Evolutionary conservation across 1,284 basidiomycete species (phyloP).

Genomic region (Ustilago hordei): DNA sequence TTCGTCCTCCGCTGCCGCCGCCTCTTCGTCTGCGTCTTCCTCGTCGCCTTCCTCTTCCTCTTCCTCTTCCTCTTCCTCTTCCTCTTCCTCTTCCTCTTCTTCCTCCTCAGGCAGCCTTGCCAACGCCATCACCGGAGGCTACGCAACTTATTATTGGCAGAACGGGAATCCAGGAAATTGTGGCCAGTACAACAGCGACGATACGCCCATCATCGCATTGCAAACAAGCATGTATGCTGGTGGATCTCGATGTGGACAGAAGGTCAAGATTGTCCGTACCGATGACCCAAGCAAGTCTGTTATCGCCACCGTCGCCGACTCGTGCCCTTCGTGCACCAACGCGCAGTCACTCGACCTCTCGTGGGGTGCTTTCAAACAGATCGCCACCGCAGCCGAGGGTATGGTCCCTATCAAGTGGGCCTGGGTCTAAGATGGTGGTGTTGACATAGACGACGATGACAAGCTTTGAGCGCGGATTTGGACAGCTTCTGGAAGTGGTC

Average conservation of each 20-base stretch:
- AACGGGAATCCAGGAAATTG: slow-evolving; percentile 65
- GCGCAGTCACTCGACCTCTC: slow-evolving; percentile 83
- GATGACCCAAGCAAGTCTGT: slow-evolving; percentile 72
- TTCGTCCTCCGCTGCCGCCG: slow-evolving; percentile 4
- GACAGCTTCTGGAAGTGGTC: not conserved
- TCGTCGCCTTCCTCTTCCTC: slow-evolving; percentile 16
- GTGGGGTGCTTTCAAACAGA: slow-evolving; percentile 77
- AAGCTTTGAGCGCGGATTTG: not conserved
- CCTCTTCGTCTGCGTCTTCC: slow-evolving; percentile 14
- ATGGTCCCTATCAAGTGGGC: slow-evolving; percentile 71
- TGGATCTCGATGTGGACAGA: slow-evolving; percentile 77
- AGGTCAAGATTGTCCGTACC: slow-evolving; percentile 75
- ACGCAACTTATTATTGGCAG: slow-evolving; percentile 64
- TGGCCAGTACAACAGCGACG: slow-evolving; percentile 60
- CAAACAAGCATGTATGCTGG: slow-evolving; percentile 56
- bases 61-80: slow-evolving; percentile 20
- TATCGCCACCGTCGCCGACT: slow-evolving; percentile 71
- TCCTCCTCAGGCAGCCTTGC: slow-evolving; percentile 20
- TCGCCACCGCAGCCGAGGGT: slow-evolving; percentile 75
- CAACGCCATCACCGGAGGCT: slow-evolving; percentile 46
- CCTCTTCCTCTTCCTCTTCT: not conserved
- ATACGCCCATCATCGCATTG: slow-evolving; percentile 46
- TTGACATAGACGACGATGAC: not conserved
- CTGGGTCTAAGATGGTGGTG: slow-evolving; percentile 30
- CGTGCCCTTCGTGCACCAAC: slow-evolving; percentile 73